Base-by-base conservation (phyloP, 1,139 yeast genomes). In the Saccharomyces hybrid region DNA sequence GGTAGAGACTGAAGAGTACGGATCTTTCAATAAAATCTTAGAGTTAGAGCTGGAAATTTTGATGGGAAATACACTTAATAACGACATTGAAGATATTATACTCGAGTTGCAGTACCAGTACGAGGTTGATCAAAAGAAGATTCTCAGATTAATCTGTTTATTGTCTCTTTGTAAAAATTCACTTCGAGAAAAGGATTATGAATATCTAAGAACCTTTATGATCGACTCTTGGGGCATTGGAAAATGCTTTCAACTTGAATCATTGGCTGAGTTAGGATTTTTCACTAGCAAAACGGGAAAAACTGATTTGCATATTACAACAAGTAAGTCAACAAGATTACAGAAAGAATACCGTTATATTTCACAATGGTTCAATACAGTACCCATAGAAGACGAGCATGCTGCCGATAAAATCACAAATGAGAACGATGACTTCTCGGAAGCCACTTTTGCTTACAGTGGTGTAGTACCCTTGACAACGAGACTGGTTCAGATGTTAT, bases 41-140 rank as follows among this genome's bases (percentile, higher is more conserved):
- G 85, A 82, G 56, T 75, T 89, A 50, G 95, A 90, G 65, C 95
- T 90, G 69, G 68, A 67, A 50, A 54, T 67, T 11, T 53, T 66
- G n/a, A 56, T 63, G 7, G 64, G 64, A 16, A 60, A 60, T 29
- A 48, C 64, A 1, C 63, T 62, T 47, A 57, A 59, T 51, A 57
- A 58, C 25, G 59, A 60, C 4, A 57, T 61, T 47, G 60, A 59
- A 31, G 61, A 61, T 11, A 57, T 53, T 42, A 57, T 68, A 2
- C 48, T 62, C 32, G 66, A 65, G 20, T 47, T 64, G 20, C 54
- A 67, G 27, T 64, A 64, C 48, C 68, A 66, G 28, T 64, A 61
- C 5, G 59, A 60, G 5, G 51, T 59, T n/a, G 52, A 57, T 2
- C 44, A 49, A n/a, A 55, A 53, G 2, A 53, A 52, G 16, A 53